Evolutionary conservation across 495 filamentous ascomycete genomes (phyloP).

Genomic region (Letharia lupina): DNA sequence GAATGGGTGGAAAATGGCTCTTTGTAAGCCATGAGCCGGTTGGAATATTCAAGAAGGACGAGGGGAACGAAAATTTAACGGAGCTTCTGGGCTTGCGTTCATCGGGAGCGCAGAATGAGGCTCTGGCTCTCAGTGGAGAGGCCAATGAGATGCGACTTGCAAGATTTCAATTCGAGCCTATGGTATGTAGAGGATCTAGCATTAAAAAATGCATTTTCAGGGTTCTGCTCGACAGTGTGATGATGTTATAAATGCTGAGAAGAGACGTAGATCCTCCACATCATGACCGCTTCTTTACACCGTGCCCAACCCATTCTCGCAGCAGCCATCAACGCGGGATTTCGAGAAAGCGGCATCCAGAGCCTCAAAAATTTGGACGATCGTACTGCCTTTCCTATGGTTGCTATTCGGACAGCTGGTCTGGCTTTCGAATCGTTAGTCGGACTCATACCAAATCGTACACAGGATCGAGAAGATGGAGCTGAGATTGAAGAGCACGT

Average conservation of each 20-base stretch:
- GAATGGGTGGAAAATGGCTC: constrained; percentile 71
- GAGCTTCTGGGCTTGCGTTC: constrained; percentile 29
- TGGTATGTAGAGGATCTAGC: constrained; percentile 49
- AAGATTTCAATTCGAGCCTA: constrained; percentile 88
- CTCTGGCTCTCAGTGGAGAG: constrained; percentile 10
- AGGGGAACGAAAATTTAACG: constrained; percentile 21
- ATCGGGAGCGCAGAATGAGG: neutral
- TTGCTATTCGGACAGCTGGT: constrained; percentile 74
- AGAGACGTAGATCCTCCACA: constrained; percentile 66
- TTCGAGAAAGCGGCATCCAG: constrained; percentile 76
- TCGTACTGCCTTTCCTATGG: constrained; percentile 53
- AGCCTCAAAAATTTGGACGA: constrained; percentile 35
- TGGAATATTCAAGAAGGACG: constrained; percentile 21
- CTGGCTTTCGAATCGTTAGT: constrained; percentile 71
- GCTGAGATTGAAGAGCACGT: constrained; percentile 28
- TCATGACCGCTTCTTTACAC: constrained; percentile 62
- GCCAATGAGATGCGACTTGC: constrained; percentile 47
- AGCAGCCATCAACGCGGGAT: constrained; percentile 70
- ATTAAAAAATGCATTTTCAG: neutral
- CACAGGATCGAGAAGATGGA: constrained; percentile 28
- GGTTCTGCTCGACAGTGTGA: neutral
- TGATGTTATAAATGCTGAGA: neutral
- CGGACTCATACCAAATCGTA: constrained; percentile 35
- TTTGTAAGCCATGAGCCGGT: constrained; percentile 79
- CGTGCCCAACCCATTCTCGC: constrained; percentile 64